These are phyloP conservation scores for Globisporangium cystogenes DNA, from an alignment of 352 stramenopile species.

Conservation along the genomic window DNA sequence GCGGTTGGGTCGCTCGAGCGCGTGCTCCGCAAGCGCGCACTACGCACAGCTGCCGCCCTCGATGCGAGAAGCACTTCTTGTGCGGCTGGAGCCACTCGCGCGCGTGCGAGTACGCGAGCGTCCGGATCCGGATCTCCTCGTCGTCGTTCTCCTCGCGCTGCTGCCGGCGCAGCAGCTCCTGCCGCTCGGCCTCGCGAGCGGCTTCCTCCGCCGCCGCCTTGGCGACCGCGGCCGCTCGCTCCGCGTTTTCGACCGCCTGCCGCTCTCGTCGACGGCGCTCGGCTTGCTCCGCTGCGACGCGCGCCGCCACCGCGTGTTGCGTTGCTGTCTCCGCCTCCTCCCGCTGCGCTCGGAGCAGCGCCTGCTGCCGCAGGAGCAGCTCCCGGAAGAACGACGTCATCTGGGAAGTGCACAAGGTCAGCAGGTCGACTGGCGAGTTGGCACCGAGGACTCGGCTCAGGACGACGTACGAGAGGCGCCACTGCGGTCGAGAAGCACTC, in stretches of 20 bases:
- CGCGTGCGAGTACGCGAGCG: slow-evolving; percentile 47
- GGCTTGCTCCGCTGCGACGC: slow-evolving; percentile 6
- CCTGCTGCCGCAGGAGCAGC: slow-evolving; percentile 28
- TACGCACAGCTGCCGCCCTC: slow-evolving; percentile 46
- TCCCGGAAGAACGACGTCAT: slow-evolving; percentile 28
- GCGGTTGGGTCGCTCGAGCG: too few relatives aligned
- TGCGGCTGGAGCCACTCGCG: slow-evolving; percentile 59
- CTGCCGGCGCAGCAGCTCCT: slow-evolving; percentile 22
- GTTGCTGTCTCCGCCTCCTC: slow-evolving; percentile 19
- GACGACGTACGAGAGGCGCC: slow-evolving; percentile 14
- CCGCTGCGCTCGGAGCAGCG: slow-evolving; percentile 14
- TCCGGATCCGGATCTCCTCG: slow-evolving; percentile 54
- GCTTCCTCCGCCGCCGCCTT: slow-evolving; percentile 19
- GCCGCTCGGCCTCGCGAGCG: slow-evolving; percentile 15
- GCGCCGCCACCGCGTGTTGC: slow-evolving; percentile 2
- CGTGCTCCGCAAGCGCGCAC: too few relatives aligned
- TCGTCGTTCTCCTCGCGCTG: slow-evolving; percentile 46
- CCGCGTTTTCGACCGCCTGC: slow-evolving; percentile 6
- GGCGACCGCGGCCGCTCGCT: slow-evolving; percentile 5
- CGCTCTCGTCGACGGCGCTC: slow-evolving; percentile 1
- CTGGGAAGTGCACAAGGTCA: slow-evolving; percentile 9
- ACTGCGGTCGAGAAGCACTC: slow-evolving; percentile 26
- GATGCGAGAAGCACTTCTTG: slow-evolving; percentile 59
- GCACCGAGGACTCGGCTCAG: too few relatives aligned
- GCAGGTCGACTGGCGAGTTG: too few relatives aligned